Percentiles rank a stretch among this genome's conserved stretches.
Conservation (phyloP, 306 rosid species). For the Castanea sativa region DNA sequence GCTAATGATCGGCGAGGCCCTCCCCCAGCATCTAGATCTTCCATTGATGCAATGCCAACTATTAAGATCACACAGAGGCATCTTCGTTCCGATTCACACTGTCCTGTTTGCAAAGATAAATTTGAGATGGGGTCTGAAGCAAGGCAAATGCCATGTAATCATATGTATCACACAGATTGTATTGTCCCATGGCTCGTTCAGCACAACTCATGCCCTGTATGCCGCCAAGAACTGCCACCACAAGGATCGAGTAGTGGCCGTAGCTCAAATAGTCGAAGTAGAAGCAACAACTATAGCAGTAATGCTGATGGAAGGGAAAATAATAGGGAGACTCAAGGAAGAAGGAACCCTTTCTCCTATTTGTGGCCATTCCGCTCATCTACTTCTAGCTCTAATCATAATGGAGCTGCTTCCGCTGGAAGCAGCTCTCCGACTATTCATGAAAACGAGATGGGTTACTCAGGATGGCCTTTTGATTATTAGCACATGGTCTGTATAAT, state of each 20-base stretch:
- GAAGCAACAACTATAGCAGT: conserved; percentile 27
- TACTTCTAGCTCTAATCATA: conserved; percentile 35
- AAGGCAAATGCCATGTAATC: conserved; percentile 73
- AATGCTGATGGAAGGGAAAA: conserved; percentile 35
- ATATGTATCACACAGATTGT: conserved; percentile 65
- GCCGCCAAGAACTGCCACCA: conserved; percentile 67
- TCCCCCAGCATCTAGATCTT: conserved; percentile 59
- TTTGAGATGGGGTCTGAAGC: conserved; percentile 69
- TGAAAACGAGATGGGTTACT: conserved; percentile 42
- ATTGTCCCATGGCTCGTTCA: conserved; percentile 75
- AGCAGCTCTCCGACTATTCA: conserved; percentile 40
- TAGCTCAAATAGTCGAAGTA: conserved; percentile 31
- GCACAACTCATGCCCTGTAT: conserved; percentile 78
- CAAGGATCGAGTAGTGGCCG: conserved; percentile 36
- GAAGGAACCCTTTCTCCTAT: conserved; percentile 49
- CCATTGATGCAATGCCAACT: conserved; percentile 69
- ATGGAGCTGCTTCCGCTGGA: conserved; percentile 32
- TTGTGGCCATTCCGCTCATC: conserved; percentile 74
- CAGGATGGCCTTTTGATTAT: conserved; percentile 63
- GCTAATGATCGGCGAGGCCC: conserved; percentile 65
- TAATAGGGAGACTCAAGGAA: conserved; percentile 47
- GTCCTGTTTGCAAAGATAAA: conserved; percentile 68
- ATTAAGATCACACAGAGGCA: conserved; percentile 55
- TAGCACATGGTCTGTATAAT: neutral
- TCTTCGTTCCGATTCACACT: conserved; percentile 67